A percentile compares a stretch with the other conserved stretches of the same genome.
These are phyloP conservation scores for Clavispora santaluciae DNA, from an alignment of 805 yeast genomes.

Conservation along the genomic window DNA sequence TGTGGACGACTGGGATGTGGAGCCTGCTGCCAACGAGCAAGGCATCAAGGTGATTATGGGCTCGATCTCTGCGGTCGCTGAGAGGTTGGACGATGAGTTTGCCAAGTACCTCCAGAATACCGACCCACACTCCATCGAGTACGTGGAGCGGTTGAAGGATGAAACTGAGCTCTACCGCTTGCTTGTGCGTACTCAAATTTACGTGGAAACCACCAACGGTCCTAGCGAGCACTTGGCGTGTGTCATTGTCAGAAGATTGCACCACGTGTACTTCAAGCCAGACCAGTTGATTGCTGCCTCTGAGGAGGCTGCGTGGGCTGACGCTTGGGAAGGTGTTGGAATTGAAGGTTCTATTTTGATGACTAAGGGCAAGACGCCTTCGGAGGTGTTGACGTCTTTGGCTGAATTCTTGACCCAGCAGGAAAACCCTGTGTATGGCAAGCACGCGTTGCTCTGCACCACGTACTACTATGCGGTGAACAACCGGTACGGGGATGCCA, in stretches of 20 bases:
- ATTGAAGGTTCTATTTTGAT: constrained; percentile 24
- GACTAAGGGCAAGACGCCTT: constrained; percentile 31
- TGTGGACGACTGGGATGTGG: constrained; percentile 69
- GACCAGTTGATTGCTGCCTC: constrained; percentile 60
- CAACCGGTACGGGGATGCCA: constrained; percentile 76
- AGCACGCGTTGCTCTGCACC: constrained; percentile 78
- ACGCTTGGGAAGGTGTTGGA: constrained; percentile 27
- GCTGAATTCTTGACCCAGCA: constrained; percentile 64
- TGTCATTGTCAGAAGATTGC: constrained; percentile 76
- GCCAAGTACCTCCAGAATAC: constrained; percentile 79
- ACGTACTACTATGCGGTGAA: constrained; percentile 90
- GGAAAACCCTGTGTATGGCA: constrained; percentile 62
- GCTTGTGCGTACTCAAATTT: constrained; percentile 80
- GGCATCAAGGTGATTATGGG: constrained; percentile 80
- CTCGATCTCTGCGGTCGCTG: constrained; percentile 79
- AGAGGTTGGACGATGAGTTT: constrained; percentile 92
- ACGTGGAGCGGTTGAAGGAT: constrained; percentile 83
- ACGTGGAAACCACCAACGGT: constrained; percentile 62
- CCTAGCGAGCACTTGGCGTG: constrained; percentile 63
- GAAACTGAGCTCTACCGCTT: constrained; percentile 72
- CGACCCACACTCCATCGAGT: constrained; percentile 95
- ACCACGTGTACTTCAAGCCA: constrained; percentile 91
- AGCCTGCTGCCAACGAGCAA: constrained; percentile 48
- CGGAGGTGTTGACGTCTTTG: constrained; percentile 57
- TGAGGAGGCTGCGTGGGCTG: constrained; percentile 75